Percentiles rank a stretch among this genome's conserved stretches.
Conservation (phyloP, 192 early-diverging fungal species). For the Nowakowskiella sp. region DNA sequence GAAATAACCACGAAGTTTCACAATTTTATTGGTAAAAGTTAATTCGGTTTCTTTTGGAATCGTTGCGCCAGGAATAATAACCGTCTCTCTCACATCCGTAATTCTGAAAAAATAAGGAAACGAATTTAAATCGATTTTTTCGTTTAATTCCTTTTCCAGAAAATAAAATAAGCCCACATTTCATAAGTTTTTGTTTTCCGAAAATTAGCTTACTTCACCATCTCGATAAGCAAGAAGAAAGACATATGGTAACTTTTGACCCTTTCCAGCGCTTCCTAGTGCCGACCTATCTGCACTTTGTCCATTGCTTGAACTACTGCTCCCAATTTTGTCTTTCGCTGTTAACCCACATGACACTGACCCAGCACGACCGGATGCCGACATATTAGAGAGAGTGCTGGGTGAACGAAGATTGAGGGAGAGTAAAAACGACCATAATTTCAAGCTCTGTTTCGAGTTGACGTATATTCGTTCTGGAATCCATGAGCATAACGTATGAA, state of each 20-base stretch:
- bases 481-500: constrained; percentile 42
- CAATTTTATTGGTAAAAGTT: constrained; percentile 16
- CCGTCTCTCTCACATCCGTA: constrained; percentile 4
- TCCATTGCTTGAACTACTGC: neutral
- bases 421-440: neutral
- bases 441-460: neutral
- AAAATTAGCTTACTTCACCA: constrained; percentile 2
- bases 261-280: neutral
- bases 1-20: constrained; percentile 24
- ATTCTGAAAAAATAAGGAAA: neutral
- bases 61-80: neutral
- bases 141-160: neutral
- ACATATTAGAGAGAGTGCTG: too few species aligned
- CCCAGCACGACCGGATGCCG: neutral
- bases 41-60: constrained; percentile 6
- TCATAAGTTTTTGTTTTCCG: neutral
- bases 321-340: neutral
- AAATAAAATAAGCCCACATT: neutral
- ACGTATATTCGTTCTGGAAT: constrained; percentile 37
- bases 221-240: neutral
- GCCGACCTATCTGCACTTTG: neutral
- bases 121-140: constrained; percentile 4
- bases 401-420: neutral
- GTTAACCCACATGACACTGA: neutral
- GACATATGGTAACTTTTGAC: neutral